Percentiles rank a stretch among this genome's conserved stretches.
These are phyloP conservation scores for Hypoxylon lienhwacheense DNA, from an alignment of 495 filamentous ascomycete species.

Conservation along the genomic window DNA sequence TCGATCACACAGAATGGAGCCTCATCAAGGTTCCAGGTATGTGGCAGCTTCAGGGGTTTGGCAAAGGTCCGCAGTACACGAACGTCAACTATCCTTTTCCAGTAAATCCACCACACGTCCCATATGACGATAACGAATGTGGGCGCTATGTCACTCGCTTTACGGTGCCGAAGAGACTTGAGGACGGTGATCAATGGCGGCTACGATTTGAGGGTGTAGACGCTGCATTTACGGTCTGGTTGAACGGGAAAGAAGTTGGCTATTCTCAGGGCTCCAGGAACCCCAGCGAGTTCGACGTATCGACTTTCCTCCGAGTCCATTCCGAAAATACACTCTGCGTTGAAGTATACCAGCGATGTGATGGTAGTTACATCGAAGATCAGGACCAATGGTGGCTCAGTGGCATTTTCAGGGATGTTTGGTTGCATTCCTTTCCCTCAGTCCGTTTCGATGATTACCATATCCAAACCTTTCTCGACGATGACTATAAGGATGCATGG, in stretches of 20 bases:
- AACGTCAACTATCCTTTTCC: constrained; percentile 68
- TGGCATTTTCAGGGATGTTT: constrained; percentile 73
- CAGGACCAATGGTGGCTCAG: constrained; percentile 63
- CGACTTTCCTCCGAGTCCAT: constrained; percentile 47
- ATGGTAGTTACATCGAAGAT: constrained; percentile 70
- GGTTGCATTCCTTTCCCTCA: constrained; percentile 62
- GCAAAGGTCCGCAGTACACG: constrained; percentile 64
- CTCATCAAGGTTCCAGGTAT: constrained; percentile 65
- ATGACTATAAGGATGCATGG: constrained; percentile 57
- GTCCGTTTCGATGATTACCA: constrained; percentile 61
- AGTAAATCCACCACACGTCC: constrained; percentile 60
- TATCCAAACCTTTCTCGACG: constrained; percentile 58
- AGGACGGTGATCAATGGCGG: constrained; percentile 46
- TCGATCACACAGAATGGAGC: constrained; percentile 51
- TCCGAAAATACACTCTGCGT: constrained; percentile 59
- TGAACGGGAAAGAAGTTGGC: constrained; percentile 65
- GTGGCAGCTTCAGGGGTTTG: constrained; percentile 71
- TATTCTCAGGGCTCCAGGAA: constrained; percentile 71
- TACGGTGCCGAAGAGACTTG: constrained; percentile 40
- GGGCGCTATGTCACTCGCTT: constrained; percentile 64
- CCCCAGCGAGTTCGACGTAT: constrained; percentile 68
- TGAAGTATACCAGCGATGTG: constrained; percentile 67
- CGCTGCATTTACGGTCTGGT: constrained; percentile 66
- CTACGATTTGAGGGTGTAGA: constrained; percentile 73
- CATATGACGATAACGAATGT: constrained; percentile 65